These are phyloP conservation scores for Thelephora aurantiotincta DNA, from an alignment of 768 basidiomycete species.

Conservation along the genomic window DNA sequence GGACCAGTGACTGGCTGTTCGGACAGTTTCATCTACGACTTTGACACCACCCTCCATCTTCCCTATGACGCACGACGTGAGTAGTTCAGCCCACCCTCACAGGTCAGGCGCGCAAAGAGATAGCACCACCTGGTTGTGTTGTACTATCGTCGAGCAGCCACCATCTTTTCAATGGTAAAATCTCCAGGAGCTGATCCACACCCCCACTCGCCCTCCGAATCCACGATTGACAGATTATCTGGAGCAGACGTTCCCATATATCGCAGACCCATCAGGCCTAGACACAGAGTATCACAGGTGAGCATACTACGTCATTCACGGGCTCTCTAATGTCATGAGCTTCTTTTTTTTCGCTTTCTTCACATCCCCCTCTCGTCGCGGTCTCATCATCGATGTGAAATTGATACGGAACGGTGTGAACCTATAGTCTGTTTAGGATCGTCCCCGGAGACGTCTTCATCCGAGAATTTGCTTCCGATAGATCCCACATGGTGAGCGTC, in stretches of 20 bases:
- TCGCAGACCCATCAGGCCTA: not conserved
- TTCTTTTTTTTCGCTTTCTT: not conserved
- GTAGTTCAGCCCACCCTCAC: too few relatives aligned
- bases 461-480: conserved; percentile 54
- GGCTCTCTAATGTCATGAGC: not conserved
- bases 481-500: conserved; percentile 56
- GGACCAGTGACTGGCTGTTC: not conserved
- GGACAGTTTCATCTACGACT: conserved; percentile 47
- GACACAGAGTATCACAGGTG: conserved; percentile 7
- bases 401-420: not conserved
- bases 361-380: too few relatives aligned
- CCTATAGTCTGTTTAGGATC: conserved; percentile 43
- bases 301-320: not conserved
- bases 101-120: too few relatives aligned
- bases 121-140: too few relatives aligned
- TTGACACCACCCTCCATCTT: conserved; percentile 37
- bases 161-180: not conserved
- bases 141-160: too few relatives aligned
- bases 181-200: too few relatives aligned
- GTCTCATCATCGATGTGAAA: not conserved
- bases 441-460: conserved; percentile 37
- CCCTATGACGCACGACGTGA: conserved; percentile 40
- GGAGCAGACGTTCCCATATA: conserved; percentile 15
- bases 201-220: not conserved
- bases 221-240: conserved; percentile 14